Evolutionary conservation across 768 basidiomycete species (phyloP).

Genomic region (Boletus vinaceobasis): DNA sequence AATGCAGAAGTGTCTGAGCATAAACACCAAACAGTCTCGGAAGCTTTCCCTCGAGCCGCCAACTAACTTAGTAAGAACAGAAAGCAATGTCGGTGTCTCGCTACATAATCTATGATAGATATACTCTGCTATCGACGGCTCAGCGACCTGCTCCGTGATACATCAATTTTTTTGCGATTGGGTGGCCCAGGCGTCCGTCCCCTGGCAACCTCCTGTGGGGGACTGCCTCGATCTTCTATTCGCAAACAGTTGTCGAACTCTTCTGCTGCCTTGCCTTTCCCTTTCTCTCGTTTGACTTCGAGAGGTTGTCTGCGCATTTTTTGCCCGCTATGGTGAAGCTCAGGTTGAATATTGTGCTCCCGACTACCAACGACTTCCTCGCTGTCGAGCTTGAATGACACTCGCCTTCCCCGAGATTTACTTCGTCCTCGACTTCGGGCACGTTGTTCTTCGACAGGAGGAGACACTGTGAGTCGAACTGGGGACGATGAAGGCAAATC

Average conservation of each 20-base stretch:
- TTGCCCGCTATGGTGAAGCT: slow-evolving; percentile 1
- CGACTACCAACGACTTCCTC: slow-evolving; percentile 11
- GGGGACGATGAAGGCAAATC: slow-evolving; percentile 55
- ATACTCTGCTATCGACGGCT: slow-evolving; percentile 18
- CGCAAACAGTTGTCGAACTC: slow-evolving; percentile 1
- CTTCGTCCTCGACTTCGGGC: slow-evolving; percentile 44
- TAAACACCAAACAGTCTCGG: slow-evolving; percentile 1
- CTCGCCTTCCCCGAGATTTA: slow-evolving; percentile 51
- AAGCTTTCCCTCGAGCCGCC: background rate
- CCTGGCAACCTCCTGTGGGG: slow-evolving; percentile 11
- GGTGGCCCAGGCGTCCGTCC: slow-evolving; percentile 29
- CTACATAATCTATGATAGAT: slow-evolving; percentile 11
- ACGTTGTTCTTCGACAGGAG: slow-evolving; percentile 30
- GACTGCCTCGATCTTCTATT: slow-evolving; percentile 13
- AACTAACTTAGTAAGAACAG: background rate
- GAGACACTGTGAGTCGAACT: slow-evolving; percentile 37
- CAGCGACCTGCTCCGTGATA: slow-evolving; percentile 20
- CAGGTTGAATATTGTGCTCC: slow-evolving; percentile 8
- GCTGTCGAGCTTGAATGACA: slow-evolving; percentile 50
- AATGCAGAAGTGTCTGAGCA: slow-evolving; percentile 6
- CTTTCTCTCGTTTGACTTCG: slow-evolving; percentile 16
- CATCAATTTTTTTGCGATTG: slow-evolving; percentile 9
- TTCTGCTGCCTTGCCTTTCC: slow-evolving; percentile 13
- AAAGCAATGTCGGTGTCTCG: slow-evolving; percentile 5
- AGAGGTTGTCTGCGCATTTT: slow-evolving; percentile 2